A percentile compares a stretch with the other conserved stretches of the same genome.
These are phyloP conservation scores for Coemansia sp. DNA, from an alignment of 192 early-diverging fungal genomes.

Conservation along the genomic window DNA sequence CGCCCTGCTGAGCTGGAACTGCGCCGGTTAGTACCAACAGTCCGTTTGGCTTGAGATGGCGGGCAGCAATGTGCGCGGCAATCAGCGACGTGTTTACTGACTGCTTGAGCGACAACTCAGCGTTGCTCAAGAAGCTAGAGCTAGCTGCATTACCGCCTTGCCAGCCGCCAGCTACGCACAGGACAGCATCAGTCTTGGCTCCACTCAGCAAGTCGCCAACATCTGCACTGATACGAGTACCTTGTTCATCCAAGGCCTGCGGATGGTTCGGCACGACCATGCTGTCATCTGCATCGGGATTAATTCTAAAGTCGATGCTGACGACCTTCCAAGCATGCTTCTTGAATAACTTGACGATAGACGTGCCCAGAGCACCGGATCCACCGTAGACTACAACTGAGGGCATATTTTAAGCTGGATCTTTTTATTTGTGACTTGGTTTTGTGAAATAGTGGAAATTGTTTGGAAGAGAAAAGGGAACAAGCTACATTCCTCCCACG, in stretches of 20 bases:
- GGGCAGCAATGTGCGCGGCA: constrained; percentile 76
- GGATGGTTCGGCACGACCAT: constrained; percentile 56
- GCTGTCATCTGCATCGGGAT: constrained; percentile 72
- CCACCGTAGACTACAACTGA: constrained; percentile 89
- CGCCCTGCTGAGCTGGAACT: constrained; percentile 63
- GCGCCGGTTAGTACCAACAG: constrained; percentile 82
- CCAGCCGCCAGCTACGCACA: constrained; percentile 97
- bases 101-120: constrained; percentile 78
- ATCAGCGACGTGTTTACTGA: constrained; percentile 82
- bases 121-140: constrained; percentile 64
- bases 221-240: constrained; percentile 56
- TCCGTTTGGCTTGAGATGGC: constrained; percentile 64
- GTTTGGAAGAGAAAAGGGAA: background rate
- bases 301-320: constrained; percentile 73
- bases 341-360: constrained; percentile 70
- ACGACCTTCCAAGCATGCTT: constrained; percentile 73
- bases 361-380: constrained; percentile 81
- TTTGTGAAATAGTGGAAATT: background rate
- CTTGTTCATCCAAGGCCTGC: constrained; percentile 60
- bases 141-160: constrained; percentile 82
- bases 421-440: constrained; percentile 4
- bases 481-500: background rate
- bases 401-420: constrained; percentile 23
- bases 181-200: constrained; percentile 71
- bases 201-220: constrained; percentile 30